Conservation (phyloP, 2,329 filamentous ascomycete species). For the Graphiopsis chlorocephala region DNA sequence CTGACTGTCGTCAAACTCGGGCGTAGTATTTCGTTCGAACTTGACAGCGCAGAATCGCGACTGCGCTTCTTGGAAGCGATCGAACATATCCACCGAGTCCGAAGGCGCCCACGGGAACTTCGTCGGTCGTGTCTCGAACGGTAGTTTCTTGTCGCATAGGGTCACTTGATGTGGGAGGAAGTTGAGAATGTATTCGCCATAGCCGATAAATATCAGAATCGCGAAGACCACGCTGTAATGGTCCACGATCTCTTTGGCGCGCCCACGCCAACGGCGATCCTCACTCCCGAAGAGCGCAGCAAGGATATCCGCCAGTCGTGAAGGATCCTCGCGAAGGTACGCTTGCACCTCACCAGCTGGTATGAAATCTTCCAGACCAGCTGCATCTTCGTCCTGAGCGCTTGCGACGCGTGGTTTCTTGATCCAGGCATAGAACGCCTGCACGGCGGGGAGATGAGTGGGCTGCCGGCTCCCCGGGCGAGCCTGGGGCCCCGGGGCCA, state of each 20-base stretch:
- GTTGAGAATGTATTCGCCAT: background rate
- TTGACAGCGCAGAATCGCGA: background rate
- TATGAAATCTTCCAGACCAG: slow-evolving; percentile 2
- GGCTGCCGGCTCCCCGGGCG: background rate
- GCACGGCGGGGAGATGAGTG: background rate
- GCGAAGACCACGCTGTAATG: slow-evolving; percentile 2
- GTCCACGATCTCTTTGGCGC: background rate
- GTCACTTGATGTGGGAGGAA: background rate
- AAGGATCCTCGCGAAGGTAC: background rate
- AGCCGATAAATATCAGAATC: background rate
- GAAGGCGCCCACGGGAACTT: background rate
- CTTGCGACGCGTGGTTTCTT: background rate
- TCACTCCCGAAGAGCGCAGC: background rate
- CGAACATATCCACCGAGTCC: no score
- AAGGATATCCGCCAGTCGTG: background rate
- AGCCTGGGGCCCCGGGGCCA: background rate
- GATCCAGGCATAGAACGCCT: background rate
- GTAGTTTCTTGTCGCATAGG: background rate
- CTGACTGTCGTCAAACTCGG: background rate
- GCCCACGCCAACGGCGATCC: background rate
- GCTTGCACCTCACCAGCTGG: background rate
- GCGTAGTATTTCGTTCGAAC: background rate
- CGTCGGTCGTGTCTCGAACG: background rate
- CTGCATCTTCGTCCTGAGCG: background rate
- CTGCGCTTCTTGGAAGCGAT: background rate